Evolutionary conservation across 2,329 filamentous ascomycete genomes (phyloP).

Genomic region (Phyllosticta citriasiana): DNA sequence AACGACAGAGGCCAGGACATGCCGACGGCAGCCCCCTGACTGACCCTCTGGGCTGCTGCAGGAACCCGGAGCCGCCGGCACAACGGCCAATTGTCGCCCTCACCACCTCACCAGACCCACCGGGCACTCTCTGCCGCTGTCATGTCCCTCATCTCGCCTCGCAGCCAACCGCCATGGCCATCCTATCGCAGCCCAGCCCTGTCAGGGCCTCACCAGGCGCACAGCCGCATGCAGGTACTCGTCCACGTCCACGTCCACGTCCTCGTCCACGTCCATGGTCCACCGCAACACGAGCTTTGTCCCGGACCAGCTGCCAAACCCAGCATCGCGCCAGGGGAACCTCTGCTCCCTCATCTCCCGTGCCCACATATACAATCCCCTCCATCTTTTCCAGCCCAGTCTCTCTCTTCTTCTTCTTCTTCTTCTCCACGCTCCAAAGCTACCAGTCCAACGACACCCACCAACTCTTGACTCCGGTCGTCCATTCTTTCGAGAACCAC

Average conservation of each 20-base stretch:
- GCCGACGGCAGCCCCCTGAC: too few species aligned
- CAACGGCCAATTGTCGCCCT: neutral
- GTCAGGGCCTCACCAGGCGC: neutral
- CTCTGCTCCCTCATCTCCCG: constrained; percentile 9
- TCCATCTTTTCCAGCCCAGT: neutral
- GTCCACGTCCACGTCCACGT: neutral
- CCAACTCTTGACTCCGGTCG: constrained; percentile 12
- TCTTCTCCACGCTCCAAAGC: constrained; percentile 8
- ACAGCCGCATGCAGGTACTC: neutral
- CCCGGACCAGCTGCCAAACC: constrained; percentile 5
- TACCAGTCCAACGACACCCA: constrained; percentile 9
- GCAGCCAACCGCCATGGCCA: neutral
- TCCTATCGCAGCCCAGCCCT: neutral
- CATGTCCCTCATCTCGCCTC: neutral
- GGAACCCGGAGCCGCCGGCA: constrained; percentile 4
- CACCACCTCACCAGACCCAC: neutral
- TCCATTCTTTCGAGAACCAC: constrained; percentile 11
- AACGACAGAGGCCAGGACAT: neutral
- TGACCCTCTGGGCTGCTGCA: constrained; percentile 2
- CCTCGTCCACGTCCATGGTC: too few species aligned
- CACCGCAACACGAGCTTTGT: neutral
- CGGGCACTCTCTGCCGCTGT: neutral
- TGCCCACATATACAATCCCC: constrained; percentile 9
- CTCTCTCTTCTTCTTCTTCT: neutral
- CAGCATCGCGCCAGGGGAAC: constrained; percentile 10